Percentiles rank a stretch among this genome's conserved stretches.
phyloP scores from a whole-genome alignment of 2,329 filamentous ascomycete species.

The Xylariaceae sp. region DNA sequence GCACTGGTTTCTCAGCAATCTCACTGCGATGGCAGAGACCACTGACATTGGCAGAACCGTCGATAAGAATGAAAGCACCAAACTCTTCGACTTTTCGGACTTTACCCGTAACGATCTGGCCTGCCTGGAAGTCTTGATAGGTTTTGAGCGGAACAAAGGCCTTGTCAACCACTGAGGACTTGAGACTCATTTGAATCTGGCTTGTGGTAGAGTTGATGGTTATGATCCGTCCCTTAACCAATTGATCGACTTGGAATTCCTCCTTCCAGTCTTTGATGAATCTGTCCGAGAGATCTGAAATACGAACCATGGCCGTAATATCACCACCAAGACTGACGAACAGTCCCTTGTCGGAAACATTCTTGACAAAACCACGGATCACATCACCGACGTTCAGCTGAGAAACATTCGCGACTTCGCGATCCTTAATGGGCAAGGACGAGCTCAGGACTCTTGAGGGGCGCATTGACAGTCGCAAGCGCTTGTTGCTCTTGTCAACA shows the following conservation, averaged over 20 bases:
- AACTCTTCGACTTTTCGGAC: constrained; percentile 92
- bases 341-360: constrained; percentile 80
- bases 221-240: constrained; percentile 82
- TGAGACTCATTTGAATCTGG: constrained; percentile 81
- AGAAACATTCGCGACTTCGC: constrained; percentile 65
- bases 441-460: constrained; percentile 89
- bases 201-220: constrained; percentile 62
- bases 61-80: constrained; percentile 87
- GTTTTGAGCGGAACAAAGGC: constrained; percentile 69
- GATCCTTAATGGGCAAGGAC: constrained; percentile 71
- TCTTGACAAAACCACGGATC: constrained; percentile 86
- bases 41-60: constrained; percentile 81
- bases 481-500: constrained; percentile 79
- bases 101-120: constrained; percentile 81
- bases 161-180: constrained; percentile 75
- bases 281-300: constrained; percentile 82
- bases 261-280: constrained; percentile 96
- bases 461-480: constrained; percentile 71
- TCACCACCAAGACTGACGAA: constrained; percentile 80
- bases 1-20: constrained; percentile 77
- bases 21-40: constrained; percentile 89
- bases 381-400: constrained; percentile 73
- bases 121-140: constrained; percentile 70
- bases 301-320: constrained; percentile 75
- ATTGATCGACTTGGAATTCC: constrained; percentile 78